Base-by-base conservation (phyloP, 129 eudicot species). In the Helianthus tuberosus region DNA sequence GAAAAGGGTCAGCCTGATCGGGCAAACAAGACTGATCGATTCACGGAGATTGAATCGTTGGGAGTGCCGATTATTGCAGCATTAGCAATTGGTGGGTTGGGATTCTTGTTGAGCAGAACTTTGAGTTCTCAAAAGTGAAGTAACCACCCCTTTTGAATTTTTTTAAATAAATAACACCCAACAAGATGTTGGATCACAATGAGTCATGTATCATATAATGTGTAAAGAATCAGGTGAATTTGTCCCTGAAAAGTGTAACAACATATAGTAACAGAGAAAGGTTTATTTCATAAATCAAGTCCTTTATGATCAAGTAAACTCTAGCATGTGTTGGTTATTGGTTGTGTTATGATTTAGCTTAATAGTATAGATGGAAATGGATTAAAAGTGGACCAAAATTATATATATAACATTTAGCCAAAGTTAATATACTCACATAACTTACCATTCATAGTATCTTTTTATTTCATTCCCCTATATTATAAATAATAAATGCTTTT, bases 71-170 rank as follows among this genome's bases (percentile, higher is more conserved):
- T 81, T 5, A 74, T 88, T 59, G 68, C 87, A 4, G 77, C 91
- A 23, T 68, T 93, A 76, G 90, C 90, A 8, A 49, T 93, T 47
- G 92, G 96, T 15, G 93, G 91, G 36, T 47, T 93, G 66, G 96
- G 98, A 14, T 81, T 93, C 79, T 66, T 86, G 27, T 66, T 93
- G 83, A 79, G 81, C 72, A 82, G 79, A 76, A 46, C 78, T 50
- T 39, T 89, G 3, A 71, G 87, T 17, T 75, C 89, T 20, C 83
- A 83, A 41, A 88, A 90, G 55, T 64, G 35, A 38, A 61, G 66
- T 81, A 80, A 77, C 38, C 10, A 46, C 47, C 27, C 36, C 16
- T 23, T 60, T 20, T 11, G 15, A 14, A 77, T 47, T 46, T 25
- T 36, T 69, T 47, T 27, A 43, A 66, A 65, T 51, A 75, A 66